Percentiles rank a stretch among this genome's conserved stretches.
These are phyloP conservation scores for Agaricus bisporus DNA, from an alignment of 768 basidiomycete genomes.

Conservation along the genomic window DNA sequence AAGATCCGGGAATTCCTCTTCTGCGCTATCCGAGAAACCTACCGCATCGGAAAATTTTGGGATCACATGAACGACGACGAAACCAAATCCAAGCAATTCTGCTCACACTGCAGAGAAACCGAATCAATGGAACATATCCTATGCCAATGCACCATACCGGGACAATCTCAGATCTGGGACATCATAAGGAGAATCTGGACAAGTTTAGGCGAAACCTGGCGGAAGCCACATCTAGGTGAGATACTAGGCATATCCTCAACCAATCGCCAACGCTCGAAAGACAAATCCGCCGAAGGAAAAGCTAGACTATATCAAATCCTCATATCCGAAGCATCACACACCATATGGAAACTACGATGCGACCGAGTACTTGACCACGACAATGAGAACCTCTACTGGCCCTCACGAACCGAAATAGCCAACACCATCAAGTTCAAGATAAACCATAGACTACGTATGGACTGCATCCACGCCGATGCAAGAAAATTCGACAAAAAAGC, in stretches of 20 bases:
- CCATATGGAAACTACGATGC: background rate
- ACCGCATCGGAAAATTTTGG: too few relatives aligned
- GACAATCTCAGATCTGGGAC: background rate
- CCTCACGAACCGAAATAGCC: background rate
- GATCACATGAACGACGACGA: too few relatives aligned
- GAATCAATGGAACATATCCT: background rate
- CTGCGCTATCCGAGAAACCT: background rate
- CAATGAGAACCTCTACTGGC: background rate
- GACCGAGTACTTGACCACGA: background rate
- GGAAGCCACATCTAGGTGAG: background rate
- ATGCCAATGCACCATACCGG: background rate
- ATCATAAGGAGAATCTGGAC: background rate
- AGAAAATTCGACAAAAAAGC: background rate
- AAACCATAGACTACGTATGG: background rate
- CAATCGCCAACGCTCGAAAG: background rate
- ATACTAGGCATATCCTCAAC: background rate
- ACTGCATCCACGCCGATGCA: background rate
- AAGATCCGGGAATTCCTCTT: background rate
- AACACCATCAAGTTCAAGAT: background rate
- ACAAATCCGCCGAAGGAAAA: background rate
- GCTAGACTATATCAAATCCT: background rate
- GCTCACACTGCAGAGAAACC: too few relatives aligned
- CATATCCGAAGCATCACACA: background rate
- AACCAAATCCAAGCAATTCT: too few relatives aligned
- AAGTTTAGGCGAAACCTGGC: background rate